Evolutionary conservation across 306 rosid species (phyloP).

Genomic region (Ochetophila trinervis): DNA sequence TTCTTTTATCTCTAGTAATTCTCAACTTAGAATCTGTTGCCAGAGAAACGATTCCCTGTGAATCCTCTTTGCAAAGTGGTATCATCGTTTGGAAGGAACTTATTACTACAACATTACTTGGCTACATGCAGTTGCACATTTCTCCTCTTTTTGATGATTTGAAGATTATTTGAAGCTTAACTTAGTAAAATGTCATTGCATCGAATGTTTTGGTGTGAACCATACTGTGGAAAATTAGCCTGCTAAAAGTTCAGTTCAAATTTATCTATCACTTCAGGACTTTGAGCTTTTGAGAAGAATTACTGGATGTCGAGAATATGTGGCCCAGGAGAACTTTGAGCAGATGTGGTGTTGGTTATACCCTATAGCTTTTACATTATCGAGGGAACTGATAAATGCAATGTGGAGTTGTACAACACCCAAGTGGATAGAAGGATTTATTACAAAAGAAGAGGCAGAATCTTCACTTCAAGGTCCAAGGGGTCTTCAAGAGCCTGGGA

Average conservation of each 20-base stretch:
- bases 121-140: too few species aligned
- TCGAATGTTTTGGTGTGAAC: not conserved
- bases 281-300: conserved; percentile 74
- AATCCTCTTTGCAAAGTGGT: too few species aligned
- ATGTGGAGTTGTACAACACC: conserved; percentile 83
- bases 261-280: conserved; percentile 50
- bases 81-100: too few species aligned
- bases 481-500: conserved; percentile 88
- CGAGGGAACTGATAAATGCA: conserved; percentile 64
- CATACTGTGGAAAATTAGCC: not conserved
- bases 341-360: conserved; percentile 96
- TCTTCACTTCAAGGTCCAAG: conserved; percentile 75
- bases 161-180: too few species aligned
- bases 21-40: too few species aligned
- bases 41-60: too few species aligned
- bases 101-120: too few species aligned
- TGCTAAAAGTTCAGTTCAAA: conserved; percentile 11
- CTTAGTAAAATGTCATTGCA: too few species aligned
- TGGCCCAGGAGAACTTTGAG: conserved; percentile 76
- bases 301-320: conserved; percentile 68
- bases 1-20: too few species aligned
- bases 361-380: conserved; percentile 76
- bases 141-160: too few species aligned
- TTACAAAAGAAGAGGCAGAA: conserved; percentile 93
- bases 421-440: conserved; percentile 94